phyloP scores from a whole-genome alignment of 1,284 basidiomycete species.

The Puccinia triticina region DNA sequence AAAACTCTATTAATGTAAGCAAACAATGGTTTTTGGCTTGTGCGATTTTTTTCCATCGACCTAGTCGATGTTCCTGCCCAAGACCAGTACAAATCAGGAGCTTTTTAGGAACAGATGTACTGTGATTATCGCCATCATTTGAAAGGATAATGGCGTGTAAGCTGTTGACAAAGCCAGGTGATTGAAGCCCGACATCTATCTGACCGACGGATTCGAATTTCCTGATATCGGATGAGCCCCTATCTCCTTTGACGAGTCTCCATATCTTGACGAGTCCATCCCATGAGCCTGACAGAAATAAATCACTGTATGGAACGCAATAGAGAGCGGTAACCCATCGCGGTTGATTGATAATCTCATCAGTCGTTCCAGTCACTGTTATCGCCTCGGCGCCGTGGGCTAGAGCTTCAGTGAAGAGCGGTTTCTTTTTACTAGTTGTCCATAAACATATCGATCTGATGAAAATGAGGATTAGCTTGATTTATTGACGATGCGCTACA shows the following conservation, averaged over 20 bases:
- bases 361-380: constrained; percentile 71
- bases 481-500: too few relatives aligned
- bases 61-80: constrained; percentile 83
- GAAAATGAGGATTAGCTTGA: background rate
- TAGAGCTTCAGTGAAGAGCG: constrained; percentile 77
- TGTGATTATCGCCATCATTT: constrained; percentile 20
- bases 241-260: constrained; percentile 74
- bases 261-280: constrained; percentile 85
- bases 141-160: constrained; percentile 71
- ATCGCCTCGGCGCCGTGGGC: constrained; percentile 80
- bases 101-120: constrained; percentile 44
- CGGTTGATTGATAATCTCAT: constrained; percentile 71
- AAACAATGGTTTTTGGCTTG: constrained; percentile 67
- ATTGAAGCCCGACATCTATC: constrained; percentile 68
- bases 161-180: constrained; percentile 80
- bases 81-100: constrained; percentile 76
- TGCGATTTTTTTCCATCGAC: constrained; percentile 80
- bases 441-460: constrained; percentile 84
- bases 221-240: constrained; percentile 20
- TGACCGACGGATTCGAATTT: constrained; percentile 68
- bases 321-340: constrained; percentile 88
- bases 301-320: constrained; percentile 80
- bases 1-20: constrained; percentile 25
- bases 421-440: constrained; percentile 94
- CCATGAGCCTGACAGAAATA: constrained; percentile 92